Evolutionary conservation across 768 basidiomycete genomes (phyloP).

Genomic region (Leccinellum luteum): DNA sequence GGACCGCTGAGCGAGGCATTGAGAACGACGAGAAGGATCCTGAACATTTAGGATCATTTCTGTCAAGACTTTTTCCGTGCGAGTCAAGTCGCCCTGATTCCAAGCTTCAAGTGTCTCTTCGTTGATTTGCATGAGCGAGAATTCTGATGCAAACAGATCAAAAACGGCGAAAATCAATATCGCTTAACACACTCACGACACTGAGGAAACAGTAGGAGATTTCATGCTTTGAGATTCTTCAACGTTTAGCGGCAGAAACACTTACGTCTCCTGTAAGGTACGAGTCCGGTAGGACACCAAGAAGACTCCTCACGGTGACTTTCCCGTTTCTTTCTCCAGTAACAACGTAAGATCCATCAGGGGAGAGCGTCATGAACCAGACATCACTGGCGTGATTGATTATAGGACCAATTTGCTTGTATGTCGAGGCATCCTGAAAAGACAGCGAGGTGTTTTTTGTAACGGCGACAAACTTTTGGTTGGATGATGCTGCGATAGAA

Average conservation of each 20-base stretch:
- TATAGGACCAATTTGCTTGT: no score
- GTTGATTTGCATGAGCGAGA: neutral
- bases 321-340: neutral
- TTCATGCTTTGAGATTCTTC: neutral
- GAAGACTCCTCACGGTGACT: neutral
- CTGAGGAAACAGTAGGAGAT: no score
- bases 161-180: neutral
- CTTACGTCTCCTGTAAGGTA: slow-evolving; percentile 1
- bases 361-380: neutral
- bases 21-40: neutral
- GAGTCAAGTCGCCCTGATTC: neutral
- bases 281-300: neutral
- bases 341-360: neutral
- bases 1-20: neutral
- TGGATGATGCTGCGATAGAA: no score
- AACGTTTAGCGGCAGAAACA: accelerated
- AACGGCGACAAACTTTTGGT: no score
- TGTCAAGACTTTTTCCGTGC: neutral
- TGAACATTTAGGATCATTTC: neutral
- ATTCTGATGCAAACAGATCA: neutral
- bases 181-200: neutral
- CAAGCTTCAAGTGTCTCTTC: neutral
- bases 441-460: no score
- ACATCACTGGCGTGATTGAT: no score
- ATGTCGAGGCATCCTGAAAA: accelerated